These are phyloP conservation scores for Podila horticola DNA, from an alignment of 192 early-diverging fungal genomes.

Conservation along the genomic window DNA sequence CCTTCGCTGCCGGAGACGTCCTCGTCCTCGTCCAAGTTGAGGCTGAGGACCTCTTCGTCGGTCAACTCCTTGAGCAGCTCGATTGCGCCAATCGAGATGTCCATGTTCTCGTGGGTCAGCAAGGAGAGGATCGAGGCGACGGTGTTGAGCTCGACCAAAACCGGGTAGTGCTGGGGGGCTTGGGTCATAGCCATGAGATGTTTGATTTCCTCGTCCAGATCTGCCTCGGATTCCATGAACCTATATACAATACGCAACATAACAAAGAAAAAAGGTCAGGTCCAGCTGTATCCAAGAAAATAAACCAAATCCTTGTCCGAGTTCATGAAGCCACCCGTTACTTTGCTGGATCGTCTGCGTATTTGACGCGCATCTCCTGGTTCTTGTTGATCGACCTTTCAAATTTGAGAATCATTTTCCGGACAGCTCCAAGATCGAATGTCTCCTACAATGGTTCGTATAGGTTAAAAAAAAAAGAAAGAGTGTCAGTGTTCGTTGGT, in stretches of 20 bases:
- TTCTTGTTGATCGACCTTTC: conserved; percentile 91
- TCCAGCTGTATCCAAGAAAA: not conserved
- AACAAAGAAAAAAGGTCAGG: not conserved
- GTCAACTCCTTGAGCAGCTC: conserved; percentile 92
- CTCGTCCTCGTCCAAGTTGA: conserved; percentile 64
- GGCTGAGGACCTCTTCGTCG: conserved; percentile 83
- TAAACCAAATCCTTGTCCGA: not conserved
- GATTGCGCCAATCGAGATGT: conserved; percentile 87
- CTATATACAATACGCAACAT: conserved; percentile 17
- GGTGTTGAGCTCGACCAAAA: conserved; percentile 75
- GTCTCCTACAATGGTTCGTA: conserved; percentile 51
- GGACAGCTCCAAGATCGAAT: conserved; percentile 75
- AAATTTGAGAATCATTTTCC: conserved; percentile 82
- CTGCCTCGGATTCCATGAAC: conserved; percentile 96
- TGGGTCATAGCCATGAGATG: conserved; percentile 78
- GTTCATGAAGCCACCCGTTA: not conserved
- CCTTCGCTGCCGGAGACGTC: conserved; percentile 66
- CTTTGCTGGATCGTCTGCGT: conserved; percentile 75
- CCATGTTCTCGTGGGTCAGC: conserved; percentile 93
- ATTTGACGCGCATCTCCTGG: conserved; percentile 85
- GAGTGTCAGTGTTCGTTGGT: not conserved
- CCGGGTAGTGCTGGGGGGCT: conserved; percentile 81
- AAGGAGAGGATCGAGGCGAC: conserved; percentile 75
- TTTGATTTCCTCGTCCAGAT: conserved; percentile 92
- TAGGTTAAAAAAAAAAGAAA: not conserved